Conservation (phyloP, 2,329 filamentous ascomycete genomes). For the Trichoderma pleuroti region DNA sequence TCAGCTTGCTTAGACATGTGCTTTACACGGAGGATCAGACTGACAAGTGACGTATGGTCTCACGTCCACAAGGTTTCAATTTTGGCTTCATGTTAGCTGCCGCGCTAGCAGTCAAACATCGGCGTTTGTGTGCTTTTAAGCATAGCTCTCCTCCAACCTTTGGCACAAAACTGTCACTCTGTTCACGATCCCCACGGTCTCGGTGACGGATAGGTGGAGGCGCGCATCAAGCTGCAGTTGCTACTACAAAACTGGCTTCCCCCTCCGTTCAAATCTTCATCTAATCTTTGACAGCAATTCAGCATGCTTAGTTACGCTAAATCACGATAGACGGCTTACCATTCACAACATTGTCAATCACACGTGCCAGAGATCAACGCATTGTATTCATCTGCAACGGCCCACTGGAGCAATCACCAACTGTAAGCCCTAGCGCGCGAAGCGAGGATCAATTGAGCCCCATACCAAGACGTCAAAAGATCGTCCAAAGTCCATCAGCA, state of each 20-base stretch:
- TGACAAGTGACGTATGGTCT: neutral
- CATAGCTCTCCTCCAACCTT: neutral
- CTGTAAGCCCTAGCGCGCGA: slow-evolving; percentile 11
- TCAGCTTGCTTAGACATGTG: neutral
- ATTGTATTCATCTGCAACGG: neutral
- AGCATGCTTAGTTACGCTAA: neutral
- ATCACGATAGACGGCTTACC: neutral
- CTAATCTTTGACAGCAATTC: neutral
- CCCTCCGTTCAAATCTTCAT: neutral
- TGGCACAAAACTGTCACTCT: neutral
- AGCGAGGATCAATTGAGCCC: neutral
- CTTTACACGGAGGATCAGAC: neutral
- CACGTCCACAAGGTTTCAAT: neutral
- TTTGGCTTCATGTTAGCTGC: neutral
- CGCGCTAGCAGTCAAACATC: neutral
- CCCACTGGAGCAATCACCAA: neutral
- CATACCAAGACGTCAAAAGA: neutral
- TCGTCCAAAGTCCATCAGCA: neutral
- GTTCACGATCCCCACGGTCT: neutral
- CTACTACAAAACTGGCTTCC: neutral
- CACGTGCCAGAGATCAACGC: neutral
- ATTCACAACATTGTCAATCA: neutral
- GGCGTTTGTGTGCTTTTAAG: neutral
- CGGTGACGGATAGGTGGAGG: neutral
- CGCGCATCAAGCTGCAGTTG: neutral